Base-by-base conservation (phyloP, 495 filamentous ascomycete species). In the Chaetomium tenue region DNA sequence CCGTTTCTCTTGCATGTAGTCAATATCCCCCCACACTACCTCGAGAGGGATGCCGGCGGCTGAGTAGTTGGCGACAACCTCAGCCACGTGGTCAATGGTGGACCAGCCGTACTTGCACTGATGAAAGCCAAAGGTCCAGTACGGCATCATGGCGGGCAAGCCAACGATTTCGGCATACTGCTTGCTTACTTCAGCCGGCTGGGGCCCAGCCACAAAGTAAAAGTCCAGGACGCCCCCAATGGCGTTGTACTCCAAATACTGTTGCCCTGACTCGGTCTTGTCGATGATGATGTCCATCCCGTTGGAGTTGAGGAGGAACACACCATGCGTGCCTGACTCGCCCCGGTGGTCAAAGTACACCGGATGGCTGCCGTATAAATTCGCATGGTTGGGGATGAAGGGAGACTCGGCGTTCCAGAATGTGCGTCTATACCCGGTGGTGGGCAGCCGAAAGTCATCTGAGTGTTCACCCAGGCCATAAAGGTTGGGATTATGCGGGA, bases 21-120 rank as follows among this genome's bases (percentile, higher is more conserved):
- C 86, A 61, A 94, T 94, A 69, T 94, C 91, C 1, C 87, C 93
- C 92, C 92, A 96, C 84, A 94, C 89, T 0, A 89, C 92, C 75
- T 96, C 92, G 7, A 96, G 76, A 0, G 92, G 92, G 63, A 96
- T 95, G 2, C 76, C 78, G 13, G 91, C 91, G 9, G 79, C 74
- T 58, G 84, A 88, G 75, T 96, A 94, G 73, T 94, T 95, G 58
- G 86, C 84, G 13, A 93, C 84, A 2, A 88, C 91, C 63, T 90
- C 87, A 16, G 88, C 87, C 22, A 95, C 84, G 23, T 89, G 83
- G 61, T 83, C 91, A 56, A 87, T 81, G 75, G 90, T 89, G 22
- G 76, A 80, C 74, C 91, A 93, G 40, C 91, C 91, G 67, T 93
- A 94, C 69, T 89, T 82, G 76, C 91, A 96, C 66, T 95, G 86